phyloP scores from a whole-genome alignment of 805 yeast genomes.

The Metschnikowia continentalis region DNA sequence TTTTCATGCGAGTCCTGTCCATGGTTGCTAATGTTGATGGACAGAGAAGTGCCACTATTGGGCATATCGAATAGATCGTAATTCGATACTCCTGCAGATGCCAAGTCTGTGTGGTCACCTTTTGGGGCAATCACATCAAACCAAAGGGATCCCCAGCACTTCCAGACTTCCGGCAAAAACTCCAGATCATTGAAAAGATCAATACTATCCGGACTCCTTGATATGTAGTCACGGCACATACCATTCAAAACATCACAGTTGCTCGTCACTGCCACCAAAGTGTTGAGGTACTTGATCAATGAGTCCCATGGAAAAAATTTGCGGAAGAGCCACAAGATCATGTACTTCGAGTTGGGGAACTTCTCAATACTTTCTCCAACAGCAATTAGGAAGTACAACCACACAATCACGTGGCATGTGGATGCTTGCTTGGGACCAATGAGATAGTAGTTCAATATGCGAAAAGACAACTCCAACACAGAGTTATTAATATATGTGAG shows the following conservation, averaged over 20 bases:
- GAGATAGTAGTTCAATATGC: conserved; percentile 61
- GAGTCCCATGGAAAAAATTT: conserved; percentile 68
- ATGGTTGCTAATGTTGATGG: conserved; percentile 27
- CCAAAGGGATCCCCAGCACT: conserved; percentile 83
- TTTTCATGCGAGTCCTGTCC: conserved; percentile 16
- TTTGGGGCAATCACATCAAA: conserved; percentile 57
- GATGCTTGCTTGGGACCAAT: conserved; percentile 69
- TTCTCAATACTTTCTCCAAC: conserved; percentile 51
- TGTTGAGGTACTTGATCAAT: conserved; percentile 59
- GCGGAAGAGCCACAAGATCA: conserved; percentile 49
- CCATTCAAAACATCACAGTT: conserved; percentile 23
- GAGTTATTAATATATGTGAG: conserved; percentile 56
- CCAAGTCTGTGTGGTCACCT: conserved; percentile 46
- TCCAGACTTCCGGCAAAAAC: conserved; percentile 72
- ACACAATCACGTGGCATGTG: conserved; percentile 69
- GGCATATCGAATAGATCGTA: conserved; percentile 59
- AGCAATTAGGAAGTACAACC: conserved; percentile 69
- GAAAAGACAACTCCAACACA: conserved; percentile 62
- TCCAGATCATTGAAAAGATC: conserved; percentile 55
- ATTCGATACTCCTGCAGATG: conserved; percentile 54
- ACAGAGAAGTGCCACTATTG: conserved; percentile 50
- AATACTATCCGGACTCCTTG: conserved; percentile 36
- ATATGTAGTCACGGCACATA: conserved; percentile 20
- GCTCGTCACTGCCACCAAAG: conserved; percentile 39
- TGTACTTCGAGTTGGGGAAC: conserved; percentile 42